Evolutionary conservation across 192 early-diverging fungal species (phyloP).

Genomic region (Backusella mclennaniae): DNA sequence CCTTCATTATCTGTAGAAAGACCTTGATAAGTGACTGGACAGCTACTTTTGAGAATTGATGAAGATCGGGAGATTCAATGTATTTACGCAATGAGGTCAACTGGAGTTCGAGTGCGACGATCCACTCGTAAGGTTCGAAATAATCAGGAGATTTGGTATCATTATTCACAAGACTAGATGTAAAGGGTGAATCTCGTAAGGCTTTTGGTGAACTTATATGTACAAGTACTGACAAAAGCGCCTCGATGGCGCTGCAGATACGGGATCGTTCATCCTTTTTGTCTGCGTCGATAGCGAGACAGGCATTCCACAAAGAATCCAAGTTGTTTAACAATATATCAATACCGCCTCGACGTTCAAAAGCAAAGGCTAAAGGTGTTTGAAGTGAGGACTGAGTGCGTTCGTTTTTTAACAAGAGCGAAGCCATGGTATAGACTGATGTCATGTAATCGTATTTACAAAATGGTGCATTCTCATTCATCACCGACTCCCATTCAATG

Average conservation of each 20-base stretch:
- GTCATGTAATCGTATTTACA: constrained; percentile 56
- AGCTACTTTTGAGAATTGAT: constrained; percentile 49
- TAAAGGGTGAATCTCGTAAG: constrained; percentile 72
- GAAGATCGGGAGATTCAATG: constrained; percentile 62
- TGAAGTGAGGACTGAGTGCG: constrained; percentile 57
- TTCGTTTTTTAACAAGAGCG: constrained; percentile 59
- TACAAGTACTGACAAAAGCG: constrained; percentile 61
- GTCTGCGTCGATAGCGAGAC: constrained; percentile 9
- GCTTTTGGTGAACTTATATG: constrained; percentile 69
- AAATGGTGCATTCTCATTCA: constrained; percentile 14
- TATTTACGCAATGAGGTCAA: constrained; percentile 60
- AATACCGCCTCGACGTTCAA: constrained; percentile 56
- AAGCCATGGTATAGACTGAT: constrained; percentile 52
- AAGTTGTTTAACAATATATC: constrained; percentile 47
- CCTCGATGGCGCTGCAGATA: constrained; percentile 52
- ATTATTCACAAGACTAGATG: constrained; percentile 49
- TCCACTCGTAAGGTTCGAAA: constrained; percentile 73
- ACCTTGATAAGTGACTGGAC: constrained; percentile 60
- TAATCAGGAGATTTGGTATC: constrained; percentile 54
- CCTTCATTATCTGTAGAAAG: constrained; percentile 68
- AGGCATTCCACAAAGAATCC: constrained; percentile 48
- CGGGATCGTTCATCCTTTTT: constrained; percentile 38
- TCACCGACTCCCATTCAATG: constrained; percentile 34
- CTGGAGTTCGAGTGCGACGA: constrained; percentile 60
- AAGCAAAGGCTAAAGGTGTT: constrained; percentile 59